Base-by-base conservation (phyloP, 352 stramenopile species). In the Globisporangium mamillatum region DNA sequence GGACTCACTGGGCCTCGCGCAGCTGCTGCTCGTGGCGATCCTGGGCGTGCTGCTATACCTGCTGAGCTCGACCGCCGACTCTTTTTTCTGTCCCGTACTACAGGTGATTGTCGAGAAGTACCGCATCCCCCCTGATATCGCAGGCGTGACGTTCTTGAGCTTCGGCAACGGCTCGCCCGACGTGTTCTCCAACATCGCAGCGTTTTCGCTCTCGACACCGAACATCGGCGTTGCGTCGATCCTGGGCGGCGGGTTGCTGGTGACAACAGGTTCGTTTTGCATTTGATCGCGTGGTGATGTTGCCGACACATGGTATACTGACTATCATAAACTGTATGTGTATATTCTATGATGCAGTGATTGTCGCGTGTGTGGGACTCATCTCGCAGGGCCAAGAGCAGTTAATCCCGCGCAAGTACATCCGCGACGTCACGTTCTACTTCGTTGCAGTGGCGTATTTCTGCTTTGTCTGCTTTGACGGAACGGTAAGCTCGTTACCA, bases 111-210 rank as follows among this genome's bases (percentile, higher is more conserved):
- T 94, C 24, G 84, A 91, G 57, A 88, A 89, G 71, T 92, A 89
- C 68, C 82, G 74, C 6, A 88, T 94, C 53, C 86, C 84, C 29
- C 82, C 86, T 1, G 82, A 92, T 27, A 77, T 94, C 27, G 84
- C 86, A 0, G 86, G 86, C 29, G 86, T 92, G 22, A 94, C 86
- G 32, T 92, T 94, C 72, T 72, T 94, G 46, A 94, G 84, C 72
- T 94, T 92, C 41, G 82, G 84, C 24, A 94, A 94, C 64, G 86
- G 84, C 12, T 92, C 84, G 20, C 84, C 86, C 6, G 84, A 94
- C 53, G 82, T 94, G 0, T 92, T 94, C 59, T 89, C 86, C 50
- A 93, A 93, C 36, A 92, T 94, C 24, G 84, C 84, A 1, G 86
- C 84, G 1, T 91, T 94, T 36, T 73, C 82, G 12, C 80, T 79